A percentile compares a stretch with the other conserved stretches of the same genome.
Evolutionary conservation across 2,329 filamentous ascomycete genomes (phyloP).

Genomic region (Pseudogymnoascus sp.): DNA sequence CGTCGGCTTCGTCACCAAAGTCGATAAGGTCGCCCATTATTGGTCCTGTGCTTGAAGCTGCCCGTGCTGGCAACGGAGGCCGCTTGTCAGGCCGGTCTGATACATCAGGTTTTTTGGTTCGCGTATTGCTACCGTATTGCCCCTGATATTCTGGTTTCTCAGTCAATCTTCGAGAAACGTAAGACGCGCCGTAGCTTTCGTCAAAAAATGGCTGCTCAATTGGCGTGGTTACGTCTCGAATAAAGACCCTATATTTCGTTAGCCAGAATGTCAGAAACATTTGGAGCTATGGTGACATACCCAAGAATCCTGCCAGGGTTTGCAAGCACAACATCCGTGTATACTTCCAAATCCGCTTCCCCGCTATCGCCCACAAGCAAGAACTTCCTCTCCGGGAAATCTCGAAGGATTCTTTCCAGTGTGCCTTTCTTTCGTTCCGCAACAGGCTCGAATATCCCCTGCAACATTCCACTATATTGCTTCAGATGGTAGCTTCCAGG

Average conservation of each 20-base stretch:
- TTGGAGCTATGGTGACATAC: conserved; percentile 25
- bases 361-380: conserved; percentile 92
- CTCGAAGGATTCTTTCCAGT: conserved; percentile 74
- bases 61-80: conserved; percentile 25
- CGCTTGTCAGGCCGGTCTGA: conserved; percentile 19
- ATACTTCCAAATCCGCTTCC: conserved; percentile 93
- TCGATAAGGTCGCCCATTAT: conserved; percentile 55
- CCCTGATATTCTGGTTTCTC: conserved; percentile 18
- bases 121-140: background rate
- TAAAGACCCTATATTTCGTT: conserved; percentile 56
- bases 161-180: conserved; percentile 30
- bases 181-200: conserved; percentile 22
- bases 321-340: conserved; percentile 82
- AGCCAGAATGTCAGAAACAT: background rate
- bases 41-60: conserved; percentile 29
- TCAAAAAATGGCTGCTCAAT: conserved; percentile 74
- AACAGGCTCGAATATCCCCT: conserved; percentile 96
- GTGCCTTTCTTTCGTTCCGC: conserved; percentile 90
- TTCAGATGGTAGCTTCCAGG: conserved; percentile 90
- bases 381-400: conserved; percentile 87
- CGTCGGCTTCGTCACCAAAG: conserved; percentile 48
- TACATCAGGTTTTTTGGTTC: conserved; percentile 11
- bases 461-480: conserved; percentile 92
- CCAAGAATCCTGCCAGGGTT: conserved; percentile 76
- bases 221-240: conserved; percentile 86